Conservation (phyloP, 768 basidiomycete species). For the Pholiota molesta region DNA sequence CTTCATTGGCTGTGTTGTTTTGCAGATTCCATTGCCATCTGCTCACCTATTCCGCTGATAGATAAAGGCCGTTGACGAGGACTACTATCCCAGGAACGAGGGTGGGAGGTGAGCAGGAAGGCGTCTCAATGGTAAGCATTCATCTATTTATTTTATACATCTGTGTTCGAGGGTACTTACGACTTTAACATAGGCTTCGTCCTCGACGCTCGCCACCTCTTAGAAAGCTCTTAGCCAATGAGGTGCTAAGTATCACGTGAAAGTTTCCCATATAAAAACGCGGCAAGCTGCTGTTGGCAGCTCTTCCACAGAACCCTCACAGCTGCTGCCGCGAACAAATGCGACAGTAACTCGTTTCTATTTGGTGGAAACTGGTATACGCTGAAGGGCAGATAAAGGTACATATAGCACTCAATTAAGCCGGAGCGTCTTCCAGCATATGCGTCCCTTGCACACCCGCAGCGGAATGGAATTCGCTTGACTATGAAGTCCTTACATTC, state of each 20-base stretch:
- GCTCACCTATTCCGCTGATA: not conserved
- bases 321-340: not conserved
- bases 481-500: constrained; percentile 10
- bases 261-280: not conserved
- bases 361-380: not conserved
- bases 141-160: not conserved
- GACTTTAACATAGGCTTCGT: no score
- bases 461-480: constrained; percentile 10
- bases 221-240: no score
- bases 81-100: constrained; percentile 12
- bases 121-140: constrained; percentile 7
- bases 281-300: not conserved
- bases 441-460: constrained; percentile 6
- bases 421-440: constrained; percentile 9
- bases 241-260: not conserved
- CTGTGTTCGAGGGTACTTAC: no score
- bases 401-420: constrained; percentile 9
- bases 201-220: no score
- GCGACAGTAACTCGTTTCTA: constrained; percentile 1
- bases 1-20: not conserved
- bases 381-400: constrained; percentile 6
- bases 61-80: constrained; percentile 14
- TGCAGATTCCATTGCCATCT: not conserved
- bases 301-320: constrained; percentile 6
- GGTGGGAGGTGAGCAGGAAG: constrained; percentile 3